Percentiles rank a stretch among this genome's conserved stretches.
phyloP scores from a whole-genome alignment of 2,329 filamentous ascomycete genomes.

The Colletotrichum spinosum region DNA sequence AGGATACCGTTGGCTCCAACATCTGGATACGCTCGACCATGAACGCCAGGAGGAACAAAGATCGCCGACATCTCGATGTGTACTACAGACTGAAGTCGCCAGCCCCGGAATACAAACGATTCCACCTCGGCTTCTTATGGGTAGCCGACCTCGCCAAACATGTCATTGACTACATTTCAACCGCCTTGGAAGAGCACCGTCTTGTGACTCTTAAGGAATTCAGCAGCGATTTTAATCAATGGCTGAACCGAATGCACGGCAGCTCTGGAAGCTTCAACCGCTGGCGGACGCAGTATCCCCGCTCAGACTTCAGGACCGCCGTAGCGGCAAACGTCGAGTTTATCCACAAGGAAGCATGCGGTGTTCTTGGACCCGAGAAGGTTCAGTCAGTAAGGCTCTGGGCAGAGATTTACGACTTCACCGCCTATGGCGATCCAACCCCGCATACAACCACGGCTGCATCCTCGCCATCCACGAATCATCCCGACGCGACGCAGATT shows the following conservation, averaged over 20 bases:
- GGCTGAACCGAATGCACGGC: slow-evolving; percentile 63
- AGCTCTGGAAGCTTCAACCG: slow-evolving; percentile 53
- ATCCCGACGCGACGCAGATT: slow-evolving; percentile 15
- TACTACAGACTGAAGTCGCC: slow-evolving; percentile 75
- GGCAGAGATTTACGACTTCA: slow-evolving; percentile 59
- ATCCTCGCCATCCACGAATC: background rate
- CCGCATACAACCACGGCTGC: slow-evolving; percentile 25
- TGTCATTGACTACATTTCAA: slow-evolving; percentile 72
- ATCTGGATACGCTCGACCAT: slow-evolving; percentile 73
- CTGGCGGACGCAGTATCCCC: slow-evolving; percentile 66
- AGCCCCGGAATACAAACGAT: slow-evolving; percentile 69
- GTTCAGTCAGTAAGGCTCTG: slow-evolving; percentile 61
- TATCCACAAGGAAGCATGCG: slow-evolving; percentile 72
- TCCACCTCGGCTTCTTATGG: slow-evolving; percentile 75
- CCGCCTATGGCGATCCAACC: slow-evolving; percentile 43
- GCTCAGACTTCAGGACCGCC: slow-evolving; percentile 71
- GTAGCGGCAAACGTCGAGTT: slow-evolving; percentile 71
- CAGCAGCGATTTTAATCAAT: slow-evolving; percentile 64
- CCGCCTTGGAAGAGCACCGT: slow-evolving; percentile 43
- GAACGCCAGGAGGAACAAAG: slow-evolving; percentile 45
- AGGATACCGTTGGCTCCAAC: slow-evolving; percentile 59
- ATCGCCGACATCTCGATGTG: slow-evolving; percentile 48
- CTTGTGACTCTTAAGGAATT: slow-evolving; percentile 69
- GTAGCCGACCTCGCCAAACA: slow-evolving; percentile 78
- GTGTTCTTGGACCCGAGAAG: slow-evolving; percentile 52